A percentile compares a stretch with the other conserved stretches of the same genome.
Evolutionary conservation across 805 yeast species (phyloP).

Genomic region (Candida hungchunana): DNA sequence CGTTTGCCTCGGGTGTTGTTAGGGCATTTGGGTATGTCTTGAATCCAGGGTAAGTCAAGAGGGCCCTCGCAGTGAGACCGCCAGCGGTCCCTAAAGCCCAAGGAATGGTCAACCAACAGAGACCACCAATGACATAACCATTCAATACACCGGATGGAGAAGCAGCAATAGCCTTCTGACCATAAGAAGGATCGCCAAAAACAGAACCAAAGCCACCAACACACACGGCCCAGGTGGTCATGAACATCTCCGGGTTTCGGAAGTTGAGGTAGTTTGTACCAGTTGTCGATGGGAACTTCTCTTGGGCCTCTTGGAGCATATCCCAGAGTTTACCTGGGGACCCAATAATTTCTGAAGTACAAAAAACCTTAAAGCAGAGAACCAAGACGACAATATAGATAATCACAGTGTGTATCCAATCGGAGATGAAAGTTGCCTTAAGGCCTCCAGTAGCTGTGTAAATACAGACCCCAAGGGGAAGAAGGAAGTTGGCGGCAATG

Average conservation of each 20-base stretch:
- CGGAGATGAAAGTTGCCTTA: slow-evolving; percentile 48
- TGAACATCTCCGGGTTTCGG: slow-evolving; percentile 28
- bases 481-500: slow-evolving; percentile 41
- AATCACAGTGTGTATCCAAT: slow-evolving; percentile 46
- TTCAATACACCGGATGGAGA: slow-evolving; percentile 29
- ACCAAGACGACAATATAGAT: slow-evolving; percentile 36
- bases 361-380: slow-evolving; percentile 31
- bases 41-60: slow-evolving; percentile 30
- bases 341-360: slow-evolving; percentile 37
- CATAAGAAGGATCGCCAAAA: slow-evolving; percentile 35
- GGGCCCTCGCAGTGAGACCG: slow-evolving; percentile 35
- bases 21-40: slow-evolving; percentile 40
- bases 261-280: slow-evolving; percentile 32
- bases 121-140: slow-evolving; percentile 36
- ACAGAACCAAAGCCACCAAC: slow-evolving; percentile 32
- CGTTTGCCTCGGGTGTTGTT: slow-evolving; percentile 33
- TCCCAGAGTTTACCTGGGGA: slow-evolving; percentile 43
- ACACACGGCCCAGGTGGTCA: slow-evolving; percentile 29
- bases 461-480: slow-evolving; percentile 43
- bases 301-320: slow-evolving; percentile 33
- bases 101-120: slow-evolving; percentile 36
- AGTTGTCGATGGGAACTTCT: slow-evolving; percentile 27
- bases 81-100: slow-evolving; percentile 34
- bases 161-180: slow-evolving; percentile 42
- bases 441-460: slow-evolving; percentile 49